Evolutionary conservation across 2,329 filamentous ascomycete genomes (phyloP), one percentile per base, ranked within the genome.

Genomic region (Bertia moriformis): DNA sequence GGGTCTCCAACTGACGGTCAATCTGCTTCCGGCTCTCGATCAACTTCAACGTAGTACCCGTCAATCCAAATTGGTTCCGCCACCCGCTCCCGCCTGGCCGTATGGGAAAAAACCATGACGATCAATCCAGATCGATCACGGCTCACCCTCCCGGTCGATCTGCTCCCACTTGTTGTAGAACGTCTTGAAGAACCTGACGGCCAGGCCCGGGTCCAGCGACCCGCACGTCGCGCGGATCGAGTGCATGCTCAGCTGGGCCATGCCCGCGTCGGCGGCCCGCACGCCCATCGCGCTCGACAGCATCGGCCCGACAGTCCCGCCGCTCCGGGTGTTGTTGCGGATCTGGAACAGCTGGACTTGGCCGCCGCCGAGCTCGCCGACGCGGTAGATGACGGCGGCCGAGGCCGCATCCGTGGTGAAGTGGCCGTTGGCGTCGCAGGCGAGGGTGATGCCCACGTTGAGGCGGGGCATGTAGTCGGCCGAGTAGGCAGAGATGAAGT

Each of bases 341-440:
- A 96, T 96, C 68, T 93, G 87, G 69, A 96, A 96, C 4, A 83
- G 66, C 60, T 96, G 91, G 39, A 93, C 68, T 37, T 70, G 74
- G 41, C 74, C 75, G 38, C 67, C 84, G 44, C 68, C 71, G 43
- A 83, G 77, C 48, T 87, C 78, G 4, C 86, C 88, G 29, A 93
- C 73, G 18, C 83, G 73, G 47, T 80, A 74, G 24, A 96, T 64
- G 43, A 96, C 73, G 3, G 86, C 78, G 3, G 84, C 83, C 10
- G 83, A 91, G 14, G 94, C 76, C 40, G 80, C 77, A 54, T 96
- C 88, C 3, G 89, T 95, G 3, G 89, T 94, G 84, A 95, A 94
- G 62, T 96, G 86, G 3, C 86, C 91, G 52, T 95, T 95, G 39
- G 78, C 75, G 59, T 96, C 89, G 17, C 77, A 76, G 36, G 76